Conservation (phyloP, 495 filamentous ascomycete genomes). For the Bacidia rubella region DNA sequence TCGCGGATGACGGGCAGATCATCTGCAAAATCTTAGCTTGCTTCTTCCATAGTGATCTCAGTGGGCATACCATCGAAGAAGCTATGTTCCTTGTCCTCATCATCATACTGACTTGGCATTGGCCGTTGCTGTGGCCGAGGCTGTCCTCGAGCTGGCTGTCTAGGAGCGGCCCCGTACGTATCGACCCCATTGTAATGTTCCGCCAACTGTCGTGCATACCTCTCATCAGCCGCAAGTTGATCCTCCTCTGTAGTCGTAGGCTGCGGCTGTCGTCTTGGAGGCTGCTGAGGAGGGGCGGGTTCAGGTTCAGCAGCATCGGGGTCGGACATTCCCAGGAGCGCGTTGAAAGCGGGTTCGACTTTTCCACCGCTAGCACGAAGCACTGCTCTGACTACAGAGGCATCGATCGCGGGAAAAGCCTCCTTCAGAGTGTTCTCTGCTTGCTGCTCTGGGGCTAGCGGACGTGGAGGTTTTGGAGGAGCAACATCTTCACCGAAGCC, state of each 20-base stretch:
- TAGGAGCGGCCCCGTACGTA: constrained; percentile 34
- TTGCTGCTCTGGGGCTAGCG: constrained; percentile 64
- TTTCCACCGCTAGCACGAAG: constrained; percentile 71
- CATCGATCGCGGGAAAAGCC: constrained; percentile 80
- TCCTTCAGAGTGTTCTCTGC: constrained; percentile 83
- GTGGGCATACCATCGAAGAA: constrained; percentile 66
- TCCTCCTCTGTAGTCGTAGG: constrained; percentile 48
- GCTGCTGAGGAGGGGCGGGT: constrained; percentile 43
- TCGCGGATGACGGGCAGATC: constrained; percentile 88
- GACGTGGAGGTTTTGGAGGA: constrained; percentile 81
- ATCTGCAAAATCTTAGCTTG: constrained; percentile 33
- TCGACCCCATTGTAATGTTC: constrained; percentile 65
- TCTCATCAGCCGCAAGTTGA: constrained; percentile 83
- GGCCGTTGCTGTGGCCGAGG: constrained; percentile 18
- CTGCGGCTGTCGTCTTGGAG: constrained; percentile 44
- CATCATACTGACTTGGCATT: constrained; percentile 28
- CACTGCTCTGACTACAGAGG: constrained; percentile 73
- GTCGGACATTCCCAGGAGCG: constrained; percentile 79
- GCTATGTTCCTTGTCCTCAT: constrained; percentile 58
- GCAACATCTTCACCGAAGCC: constrained; percentile 36
- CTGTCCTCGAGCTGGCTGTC: constrained; percentile 11
- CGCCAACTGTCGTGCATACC: constrained; percentile 85
- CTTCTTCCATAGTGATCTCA: neutral
- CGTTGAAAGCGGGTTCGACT: constrained; percentile 92
- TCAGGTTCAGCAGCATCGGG: constrained; percentile 63